A percentile compares a stretch with the other conserved stretches of the same genome.
phyloP scores from a whole-genome alignment of 2,329 filamentous ascomycete genomes.

The Fusarium piperis region DNA sequence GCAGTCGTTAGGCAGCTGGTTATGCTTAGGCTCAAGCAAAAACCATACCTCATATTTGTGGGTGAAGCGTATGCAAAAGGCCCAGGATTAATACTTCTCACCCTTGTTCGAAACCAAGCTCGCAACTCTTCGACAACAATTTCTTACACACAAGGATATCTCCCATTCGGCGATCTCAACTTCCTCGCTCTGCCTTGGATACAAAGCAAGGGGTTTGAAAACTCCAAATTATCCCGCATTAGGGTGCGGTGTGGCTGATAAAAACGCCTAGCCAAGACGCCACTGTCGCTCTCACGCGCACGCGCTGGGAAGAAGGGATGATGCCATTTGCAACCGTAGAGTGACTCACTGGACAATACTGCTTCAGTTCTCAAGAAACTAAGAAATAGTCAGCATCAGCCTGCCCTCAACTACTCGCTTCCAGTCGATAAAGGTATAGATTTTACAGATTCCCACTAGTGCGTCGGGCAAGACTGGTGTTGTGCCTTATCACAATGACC shows the following conservation, averaged over 20 bases:
- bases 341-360: background rate
- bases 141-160: background rate
- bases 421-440: background rate
- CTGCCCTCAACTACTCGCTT: background rate
- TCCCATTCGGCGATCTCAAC: background rate
- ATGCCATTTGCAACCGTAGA: background rate
- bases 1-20: background rate
- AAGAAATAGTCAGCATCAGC: background rate
- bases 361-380: background rate
- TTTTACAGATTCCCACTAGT: background rate
- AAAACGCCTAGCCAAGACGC: background rate
- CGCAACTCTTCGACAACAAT: background rate
- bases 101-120: too few species aligned
- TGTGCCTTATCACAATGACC: background rate
- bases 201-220: background rate
- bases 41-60: background rate
- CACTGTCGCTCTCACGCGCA: background rate
- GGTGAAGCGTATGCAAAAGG: background rate
- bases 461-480: background rate
- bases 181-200: background rate
- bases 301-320: background rate
- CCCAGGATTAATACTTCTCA: background rate
- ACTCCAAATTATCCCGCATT: background rate
- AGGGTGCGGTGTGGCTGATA: background rate
- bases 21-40: background rate